phyloP scores from a whole-genome alignment of 176 grass and related monocot species.

The Bonia amplexicaulis region DNA sequence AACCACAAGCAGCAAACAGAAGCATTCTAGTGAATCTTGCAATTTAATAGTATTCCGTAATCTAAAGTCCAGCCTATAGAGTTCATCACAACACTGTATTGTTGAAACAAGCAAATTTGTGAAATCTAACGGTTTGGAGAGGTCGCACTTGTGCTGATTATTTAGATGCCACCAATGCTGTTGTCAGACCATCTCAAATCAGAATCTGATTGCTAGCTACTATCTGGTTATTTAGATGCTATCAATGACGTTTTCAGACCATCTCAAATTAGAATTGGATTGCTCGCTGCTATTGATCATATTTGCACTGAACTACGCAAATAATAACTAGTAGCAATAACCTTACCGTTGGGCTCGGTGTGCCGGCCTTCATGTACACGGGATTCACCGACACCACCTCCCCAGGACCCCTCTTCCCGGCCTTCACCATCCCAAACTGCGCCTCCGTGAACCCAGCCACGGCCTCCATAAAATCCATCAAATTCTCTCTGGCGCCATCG shows the following conservation, averaged over 20 bases:
- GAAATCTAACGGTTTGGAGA: not conserved
- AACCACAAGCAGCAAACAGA: not conserved
- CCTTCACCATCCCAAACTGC: too few species aligned
- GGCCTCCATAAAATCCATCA: too few species aligned
- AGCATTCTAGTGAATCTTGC: not conserved
- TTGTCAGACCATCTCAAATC: not conserved
- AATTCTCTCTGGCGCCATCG: too few species aligned
- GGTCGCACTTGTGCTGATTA: not conserved
- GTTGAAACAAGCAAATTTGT: not conserved
- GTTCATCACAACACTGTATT: not conserved
- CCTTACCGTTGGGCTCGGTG: too few species aligned
- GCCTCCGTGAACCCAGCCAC: too few species aligned
- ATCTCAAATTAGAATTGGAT: not conserved
- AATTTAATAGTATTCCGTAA: not conserved
- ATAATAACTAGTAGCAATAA: too few species aligned
- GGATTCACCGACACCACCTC: too few species aligned
- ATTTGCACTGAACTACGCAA: too few species aligned
- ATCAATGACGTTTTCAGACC: not conserved
- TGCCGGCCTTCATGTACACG: too few species aligned
- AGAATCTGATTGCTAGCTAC: not conserved
- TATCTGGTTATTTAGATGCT: not conserved
- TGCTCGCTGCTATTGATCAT: too few species aligned
- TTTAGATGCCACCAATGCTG: not conserved
- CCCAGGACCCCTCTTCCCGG: too few species aligned
- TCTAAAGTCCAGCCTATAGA: not conserved